These are phyloP conservation scores for Ophiostoma australiae DNA, from an alignment of 2,329 filamentous ascomycete genomes.

Conservation along the genomic window DNA sequence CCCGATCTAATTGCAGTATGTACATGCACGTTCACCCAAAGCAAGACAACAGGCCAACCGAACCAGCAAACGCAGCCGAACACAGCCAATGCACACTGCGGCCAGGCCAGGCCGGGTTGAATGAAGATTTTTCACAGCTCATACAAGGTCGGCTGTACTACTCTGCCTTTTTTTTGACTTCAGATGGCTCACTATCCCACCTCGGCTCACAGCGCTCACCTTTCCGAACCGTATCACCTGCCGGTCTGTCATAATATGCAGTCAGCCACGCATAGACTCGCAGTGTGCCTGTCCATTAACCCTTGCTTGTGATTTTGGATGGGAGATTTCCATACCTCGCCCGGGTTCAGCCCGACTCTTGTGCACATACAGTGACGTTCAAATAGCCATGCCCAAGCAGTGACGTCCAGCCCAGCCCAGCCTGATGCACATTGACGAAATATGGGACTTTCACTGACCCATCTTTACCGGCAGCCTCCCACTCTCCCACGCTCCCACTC, in stretches of 20 bases:
- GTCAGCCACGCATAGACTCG: neutral
- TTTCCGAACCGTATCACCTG: neutral
- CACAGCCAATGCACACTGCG: no score
- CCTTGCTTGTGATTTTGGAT: neutral
- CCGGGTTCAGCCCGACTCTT: neutral
- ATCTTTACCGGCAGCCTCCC: neutral
- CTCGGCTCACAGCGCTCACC: neutral
- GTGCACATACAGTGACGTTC: neutral
- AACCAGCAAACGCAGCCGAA: no score
- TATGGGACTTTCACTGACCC: neutral
- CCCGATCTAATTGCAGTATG: neutral
- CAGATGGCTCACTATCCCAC: neutral
- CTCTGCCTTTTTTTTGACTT: neutral
- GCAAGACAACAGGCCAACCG: neutral
- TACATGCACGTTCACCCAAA: neutral
- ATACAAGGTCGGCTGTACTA: neutral
- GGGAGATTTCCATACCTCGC: neutral
- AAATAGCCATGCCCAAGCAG: neutral
- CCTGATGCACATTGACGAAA: neutral
- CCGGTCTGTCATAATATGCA: neutral
- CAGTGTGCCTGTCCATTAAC: neutral
- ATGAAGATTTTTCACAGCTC: neutral
- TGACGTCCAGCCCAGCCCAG: neutral
- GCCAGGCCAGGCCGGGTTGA: neutral
- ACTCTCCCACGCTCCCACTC: neutral